Evolutionary conservation across 768 basidiomycete genomes (phyloP).

Genomic region (Russula sp.): DNA sequence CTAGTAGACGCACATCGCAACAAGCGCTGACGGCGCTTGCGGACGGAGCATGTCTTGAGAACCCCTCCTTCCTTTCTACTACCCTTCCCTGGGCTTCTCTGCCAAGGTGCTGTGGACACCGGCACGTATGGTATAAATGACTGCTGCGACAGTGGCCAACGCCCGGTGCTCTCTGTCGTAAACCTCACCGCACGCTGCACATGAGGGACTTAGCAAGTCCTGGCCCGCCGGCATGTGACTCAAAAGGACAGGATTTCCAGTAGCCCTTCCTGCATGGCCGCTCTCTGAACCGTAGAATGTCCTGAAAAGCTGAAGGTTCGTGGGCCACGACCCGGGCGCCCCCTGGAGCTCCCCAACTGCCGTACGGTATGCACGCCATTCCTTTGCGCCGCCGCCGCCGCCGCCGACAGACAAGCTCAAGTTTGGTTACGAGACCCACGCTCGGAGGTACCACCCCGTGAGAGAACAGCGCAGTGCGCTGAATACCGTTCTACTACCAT

Average conservation of each 20-base stretch:
- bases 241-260: neutral
- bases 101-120: neutral
- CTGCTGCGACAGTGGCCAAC: neutral
- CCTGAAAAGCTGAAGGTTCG: neutral
- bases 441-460: neutral
- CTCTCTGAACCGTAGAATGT: neutral
- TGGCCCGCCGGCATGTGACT: neutral
- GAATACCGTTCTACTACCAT: neutral
- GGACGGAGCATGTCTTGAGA: neutral
- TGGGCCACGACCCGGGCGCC: neutral
- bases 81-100: neutral
- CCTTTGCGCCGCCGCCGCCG: neutral
- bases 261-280: neutral
- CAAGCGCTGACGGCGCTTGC: slow-evolving; percentile 5
- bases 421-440: neutral
- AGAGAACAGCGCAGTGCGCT: neutral
- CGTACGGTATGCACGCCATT: neutral
- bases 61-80: neutral
- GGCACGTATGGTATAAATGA: neutral
- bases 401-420: neutral
- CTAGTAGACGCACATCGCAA: neutral
- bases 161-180: neutral
- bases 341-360: neutral
- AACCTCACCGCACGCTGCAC: neutral
- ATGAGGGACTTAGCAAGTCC: neutral